A percentile compares a stretch with the other conserved stretches of the same genome.
phyloP scores from a whole-genome alignment of 2,329 filamentous ascomycete species.

The Paecilomyces niveus region DNA sequence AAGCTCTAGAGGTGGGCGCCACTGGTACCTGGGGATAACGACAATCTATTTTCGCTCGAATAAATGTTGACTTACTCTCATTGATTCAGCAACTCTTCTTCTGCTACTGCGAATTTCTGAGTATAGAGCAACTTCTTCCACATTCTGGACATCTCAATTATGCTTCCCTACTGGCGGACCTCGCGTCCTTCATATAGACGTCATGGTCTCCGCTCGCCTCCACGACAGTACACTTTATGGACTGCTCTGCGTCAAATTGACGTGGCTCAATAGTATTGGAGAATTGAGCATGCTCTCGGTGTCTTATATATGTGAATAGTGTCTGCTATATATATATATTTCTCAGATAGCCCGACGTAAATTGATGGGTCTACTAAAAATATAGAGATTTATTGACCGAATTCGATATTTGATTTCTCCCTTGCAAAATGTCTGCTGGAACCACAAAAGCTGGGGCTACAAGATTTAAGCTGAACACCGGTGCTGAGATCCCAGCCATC shows the following conservation, averaged over 20 bases:
- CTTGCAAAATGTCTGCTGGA: neutral
- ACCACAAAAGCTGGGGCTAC: slow-evolving; percentile 21
- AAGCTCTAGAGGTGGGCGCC: too few relatives aligned
- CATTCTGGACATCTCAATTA: neutral
- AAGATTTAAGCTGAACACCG: slow-evolving; percentile 41
- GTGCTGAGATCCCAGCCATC: slow-evolving; percentile 40
- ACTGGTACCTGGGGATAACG: too few relatives aligned
- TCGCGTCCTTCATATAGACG: neutral
- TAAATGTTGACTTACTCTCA: neutral
- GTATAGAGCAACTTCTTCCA: neutral
- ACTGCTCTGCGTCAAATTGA: neutral
- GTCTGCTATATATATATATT: neutral
- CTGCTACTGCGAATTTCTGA: neutral
- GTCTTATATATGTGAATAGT: neutral
- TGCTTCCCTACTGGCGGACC: neutral
- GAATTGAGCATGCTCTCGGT: neutral
- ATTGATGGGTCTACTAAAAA: neutral
- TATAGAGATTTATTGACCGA: too few relatives aligned
- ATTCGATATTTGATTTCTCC: neutral
- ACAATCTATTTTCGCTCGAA: too few relatives aligned
- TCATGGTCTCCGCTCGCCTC: neutral
- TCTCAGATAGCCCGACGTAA: neutral
- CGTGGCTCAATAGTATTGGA: neutral
- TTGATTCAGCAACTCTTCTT: neutral
- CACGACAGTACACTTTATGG: neutral